Conservation (phyloP, 192 early-diverging fungal genomes). For the Podila epigama region DNA sequence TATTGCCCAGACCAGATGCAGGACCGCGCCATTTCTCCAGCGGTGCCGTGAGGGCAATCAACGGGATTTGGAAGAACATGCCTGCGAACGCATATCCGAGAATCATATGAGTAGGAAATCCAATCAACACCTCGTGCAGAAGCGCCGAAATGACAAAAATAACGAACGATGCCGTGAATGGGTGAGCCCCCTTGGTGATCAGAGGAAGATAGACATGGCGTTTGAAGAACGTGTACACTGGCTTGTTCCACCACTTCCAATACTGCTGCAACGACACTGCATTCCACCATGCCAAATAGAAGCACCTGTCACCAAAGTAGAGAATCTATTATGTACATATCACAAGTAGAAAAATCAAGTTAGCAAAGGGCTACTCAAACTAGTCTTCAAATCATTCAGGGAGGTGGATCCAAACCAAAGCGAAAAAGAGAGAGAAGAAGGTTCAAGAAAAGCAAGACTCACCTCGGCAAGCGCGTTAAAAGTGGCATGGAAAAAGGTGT, state of each 20-base stretch:
- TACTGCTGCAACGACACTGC: slow-evolving; percentile 77
- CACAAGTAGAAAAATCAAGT: not conserved
- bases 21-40: slow-evolving; percentile 73
- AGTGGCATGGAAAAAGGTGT: slow-evolving; percentile 80
- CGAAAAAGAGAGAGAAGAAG: not conserved
- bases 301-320: slow-evolving; percentile 87
- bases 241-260: slow-evolving; percentile 93
- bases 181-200: slow-evolving; percentile 68
- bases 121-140: slow-evolving; percentile 87
- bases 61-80: slow-evolving; percentile 80
- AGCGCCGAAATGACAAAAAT: slow-evolving; percentile 87
- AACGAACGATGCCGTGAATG: slow-evolving; percentile 61
- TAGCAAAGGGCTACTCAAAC: not conserved
- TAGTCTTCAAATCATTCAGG: not conserved
- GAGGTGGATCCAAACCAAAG: too few relatives aligned
- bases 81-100: slow-evolving; percentile 84
- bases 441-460: not conserved
- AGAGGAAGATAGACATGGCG: slow-evolving; percentile 88
- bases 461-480: slow-evolving; percentile 85
- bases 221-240: slow-evolving; percentile 88
- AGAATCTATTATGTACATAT: slow-evolving; percentile 54
- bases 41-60: slow-evolving; percentile 74
- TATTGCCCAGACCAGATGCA: slow-evolving; percentile 75
- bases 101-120: slow-evolving; percentile 81
- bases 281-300: slow-evolving; percentile 95